Evolutionary conservation across 2,329 filamentous ascomycete genomes (phyloP).

Genomic region (Aspergillus sp.): DNA sequence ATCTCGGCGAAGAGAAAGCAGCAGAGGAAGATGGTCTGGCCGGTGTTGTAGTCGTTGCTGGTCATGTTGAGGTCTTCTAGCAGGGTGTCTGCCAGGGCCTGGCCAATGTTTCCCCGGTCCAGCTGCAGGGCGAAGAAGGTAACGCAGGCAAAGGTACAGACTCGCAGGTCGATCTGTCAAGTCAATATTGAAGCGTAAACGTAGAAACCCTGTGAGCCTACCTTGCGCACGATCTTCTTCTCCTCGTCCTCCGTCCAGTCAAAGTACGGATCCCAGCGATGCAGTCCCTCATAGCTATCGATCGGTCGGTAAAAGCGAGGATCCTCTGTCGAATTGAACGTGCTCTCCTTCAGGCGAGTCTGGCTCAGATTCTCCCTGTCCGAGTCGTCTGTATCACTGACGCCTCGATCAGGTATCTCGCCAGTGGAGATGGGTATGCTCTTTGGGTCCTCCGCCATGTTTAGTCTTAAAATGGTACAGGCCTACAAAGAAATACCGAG

Average conservation of each 20-base stretch:
- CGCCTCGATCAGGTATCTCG: not conserved
- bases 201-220: slow-evolving; percentile 9
- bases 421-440: not conserved
- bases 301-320: slow-evolving; percentile 38
- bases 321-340: slow-evolving; percentile 37
- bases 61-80: slow-evolving; percentile 51
- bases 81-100: slow-evolving; percentile 63
- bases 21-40: slow-evolving; percentile 40
- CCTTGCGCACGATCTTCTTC: slow-evolving; percentile 39
- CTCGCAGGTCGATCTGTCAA: not conserved
- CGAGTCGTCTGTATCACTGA: not conserved
- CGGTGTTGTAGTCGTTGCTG: slow-evolving; percentile 46
- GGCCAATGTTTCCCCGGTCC: not conserved
- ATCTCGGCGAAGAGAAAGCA: slow-evolving; percentile 52
- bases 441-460: not conserved
- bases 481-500: too few species aligned
- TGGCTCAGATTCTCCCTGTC: not conserved
- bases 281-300: slow-evolving; percentile 46
- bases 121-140: not conserved
- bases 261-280: slow-evolving; percentile 49
- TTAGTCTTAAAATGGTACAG: not conserved
- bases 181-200: not conserved
- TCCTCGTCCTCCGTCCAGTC: slow-evolving; percentile 47
- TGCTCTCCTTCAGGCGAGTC: not conserved
- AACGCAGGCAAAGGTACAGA: not conserved